Conservation (phyloP, 2,329 filamentous ascomycete species). For the Fusarium oligoseptatum region DNA sequence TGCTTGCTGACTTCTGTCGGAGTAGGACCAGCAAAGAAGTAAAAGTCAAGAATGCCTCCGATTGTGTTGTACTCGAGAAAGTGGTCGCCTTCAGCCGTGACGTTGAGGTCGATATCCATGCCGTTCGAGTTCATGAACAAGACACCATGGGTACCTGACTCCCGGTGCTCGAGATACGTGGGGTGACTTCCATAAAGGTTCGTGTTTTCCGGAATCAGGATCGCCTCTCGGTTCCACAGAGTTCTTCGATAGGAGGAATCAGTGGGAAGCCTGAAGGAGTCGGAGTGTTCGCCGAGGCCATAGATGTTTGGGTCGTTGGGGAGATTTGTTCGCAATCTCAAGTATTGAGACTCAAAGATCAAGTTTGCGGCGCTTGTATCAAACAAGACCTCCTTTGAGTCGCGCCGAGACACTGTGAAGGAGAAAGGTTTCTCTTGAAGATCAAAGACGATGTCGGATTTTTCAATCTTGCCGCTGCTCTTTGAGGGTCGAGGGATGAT, state of each 20-base stretch:
- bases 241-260: constrained; percentile 60
- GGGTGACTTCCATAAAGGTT: constrained; percentile 85
- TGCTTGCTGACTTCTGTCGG: constrained; percentile 76
- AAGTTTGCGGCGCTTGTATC: background rate
- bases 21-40: constrained; percentile 81
- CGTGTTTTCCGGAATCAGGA: constrained; percentile 68
- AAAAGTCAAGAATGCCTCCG: constrained; percentile 83
- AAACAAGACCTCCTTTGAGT: background rate
- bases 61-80: constrained; percentile 86
- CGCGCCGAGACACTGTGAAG: background rate
- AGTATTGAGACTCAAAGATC: constrained; percentile 7
- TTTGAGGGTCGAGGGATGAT: constrained; percentile 5
- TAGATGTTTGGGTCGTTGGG: background rate
- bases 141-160: constrained; percentile 74
- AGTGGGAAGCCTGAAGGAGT: background rate
- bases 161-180: constrained; percentile 75
- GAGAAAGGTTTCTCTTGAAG: constrained; percentile 1
- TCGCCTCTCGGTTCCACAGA: constrained; percentile 78
- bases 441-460: background rate
- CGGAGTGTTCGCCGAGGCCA: constrained; percentile 5
- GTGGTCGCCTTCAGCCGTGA: constrained; percentile 67
- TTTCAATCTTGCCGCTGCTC: background rate
- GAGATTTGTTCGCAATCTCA: constrained; percentile 1
- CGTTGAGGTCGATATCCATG: constrained; percentile 79
- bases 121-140: constrained; percentile 83